phyloP scores from a whole-genome alignment of 768 basidiomycete species.

The Rhizopogon salebrosus region DNA sequence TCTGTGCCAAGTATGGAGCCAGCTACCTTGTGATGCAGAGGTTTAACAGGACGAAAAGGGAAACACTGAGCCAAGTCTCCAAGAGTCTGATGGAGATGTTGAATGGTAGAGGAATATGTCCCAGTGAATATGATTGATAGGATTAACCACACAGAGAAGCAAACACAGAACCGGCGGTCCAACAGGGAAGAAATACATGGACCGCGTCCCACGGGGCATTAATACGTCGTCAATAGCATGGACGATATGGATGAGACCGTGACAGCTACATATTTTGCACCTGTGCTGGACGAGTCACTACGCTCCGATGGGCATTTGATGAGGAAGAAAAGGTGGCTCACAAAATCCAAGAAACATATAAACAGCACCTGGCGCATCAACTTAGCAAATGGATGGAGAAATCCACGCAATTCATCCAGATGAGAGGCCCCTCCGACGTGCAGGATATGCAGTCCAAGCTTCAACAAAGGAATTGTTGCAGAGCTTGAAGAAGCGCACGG shows the following conservation, averaged over 20 bases:
- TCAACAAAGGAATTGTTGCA: too few relatives aligned
- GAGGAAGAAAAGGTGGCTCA: slow-evolving; percentile 20
- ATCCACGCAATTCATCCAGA: slow-evolving; percentile 20
- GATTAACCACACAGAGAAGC: too few relatives aligned
- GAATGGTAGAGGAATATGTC: slow-evolving; percentile 8
- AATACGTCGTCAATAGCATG: too few relatives aligned
- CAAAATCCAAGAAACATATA: slow-evolving; percentile 17
- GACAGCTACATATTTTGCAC: background rate
- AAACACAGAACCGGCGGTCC: too few relatives aligned
- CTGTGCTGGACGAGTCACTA: slow-evolving; percentile 10
- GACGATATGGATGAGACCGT: slow-evolving; percentile 4
- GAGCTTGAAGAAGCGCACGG: too few relatives aligned
- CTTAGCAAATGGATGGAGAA: slow-evolving; percentile 10
- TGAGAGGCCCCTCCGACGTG: too few relatives aligned
- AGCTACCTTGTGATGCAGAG: slow-evolving; percentile 6
- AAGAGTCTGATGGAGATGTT: background rate
- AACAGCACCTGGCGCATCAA: slow-evolving; percentile 3
- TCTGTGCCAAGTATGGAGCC: slow-evolving; percentile 12
- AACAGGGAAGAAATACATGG: too few relatives aligned
- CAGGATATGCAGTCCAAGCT: slow-evolving; percentile 16
- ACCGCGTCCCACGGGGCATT: too few relatives aligned
- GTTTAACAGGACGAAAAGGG: background rate
- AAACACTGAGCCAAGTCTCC: background rate
- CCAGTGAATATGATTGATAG: background rate
- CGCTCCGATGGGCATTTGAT: slow-evolving; percentile 13